phyloP scores from a whole-genome alignment of 768 basidiomycete genomes.

The Amanita rimosa region DNA sequence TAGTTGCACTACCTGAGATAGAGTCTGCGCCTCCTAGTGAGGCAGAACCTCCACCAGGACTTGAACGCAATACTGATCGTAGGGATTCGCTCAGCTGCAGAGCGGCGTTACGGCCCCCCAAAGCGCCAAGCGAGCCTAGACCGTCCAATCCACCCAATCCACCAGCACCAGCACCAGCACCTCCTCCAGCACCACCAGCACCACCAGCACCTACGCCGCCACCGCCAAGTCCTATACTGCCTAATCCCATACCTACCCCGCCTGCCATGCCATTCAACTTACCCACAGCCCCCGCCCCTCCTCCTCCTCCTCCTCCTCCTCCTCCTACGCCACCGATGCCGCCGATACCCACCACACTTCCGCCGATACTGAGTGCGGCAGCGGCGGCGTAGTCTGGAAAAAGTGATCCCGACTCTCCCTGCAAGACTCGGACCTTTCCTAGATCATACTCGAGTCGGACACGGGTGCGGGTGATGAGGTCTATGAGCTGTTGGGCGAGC shows the following conservation, averaged over 20 bases:
- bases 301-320: too few species aligned
- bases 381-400: conserved; percentile 15
- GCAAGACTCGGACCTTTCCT: conserved; percentile 30
- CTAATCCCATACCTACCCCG: neutral
- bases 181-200: neutral
- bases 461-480: conserved; percentile 34
- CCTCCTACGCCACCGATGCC: neutral
- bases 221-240: neutral
- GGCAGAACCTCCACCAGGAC: conserved; percentile 18
- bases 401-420: conserved; percentile 23
- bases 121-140: neutral
- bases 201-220: neutral
- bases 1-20: conserved; percentile 18
- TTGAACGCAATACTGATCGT: conserved; percentile 25
- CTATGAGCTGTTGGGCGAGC: conserved; percentile 36
- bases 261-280: neutral
- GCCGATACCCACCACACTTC: conserved; percentile 2
- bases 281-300: neutral
- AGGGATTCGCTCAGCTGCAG: conserved; percentile 32
- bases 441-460: conserved; percentile 41
- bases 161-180: neutral
- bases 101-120: conserved; percentile 20
- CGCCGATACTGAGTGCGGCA: conserved; percentile 1
- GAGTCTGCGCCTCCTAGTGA: conserved; percentile 13
- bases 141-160: neutral